Percentiles rank a stretch among this genome's conserved stretches.
Evolutionary conservation across 2,329 filamentous ascomycete species (phyloP).

Genomic region (Talaromyces funiculosus): DNA sequence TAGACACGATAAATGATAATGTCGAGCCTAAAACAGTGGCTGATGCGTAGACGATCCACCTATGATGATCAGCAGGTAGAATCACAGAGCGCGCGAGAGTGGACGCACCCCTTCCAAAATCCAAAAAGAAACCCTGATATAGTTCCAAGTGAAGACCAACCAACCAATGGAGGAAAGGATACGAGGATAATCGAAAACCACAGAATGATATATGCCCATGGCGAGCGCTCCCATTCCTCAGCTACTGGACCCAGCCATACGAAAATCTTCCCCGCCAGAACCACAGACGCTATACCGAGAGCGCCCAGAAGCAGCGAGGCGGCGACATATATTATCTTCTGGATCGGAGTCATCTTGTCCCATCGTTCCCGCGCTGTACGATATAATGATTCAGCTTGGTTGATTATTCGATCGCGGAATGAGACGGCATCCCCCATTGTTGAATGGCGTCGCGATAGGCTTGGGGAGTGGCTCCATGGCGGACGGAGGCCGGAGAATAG

Average conservation of each 20-base stretch:
- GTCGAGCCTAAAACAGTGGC: constrained; percentile 75
- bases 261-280: constrained; percentile 79
- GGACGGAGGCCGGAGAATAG: constrained; percentile 40
- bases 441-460: constrained; percentile 26
- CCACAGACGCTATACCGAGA: constrained; percentile 61
- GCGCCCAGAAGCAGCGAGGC: constrained; percentile 49
- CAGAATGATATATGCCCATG: constrained; percentile 66
- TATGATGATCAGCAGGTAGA: constrained; percentile 31
- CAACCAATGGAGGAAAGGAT: constrained; percentile 80
- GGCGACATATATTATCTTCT: constrained; percentile 55
- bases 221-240: constrained; percentile 67
- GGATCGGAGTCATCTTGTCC: constrained; percentile 44
- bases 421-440: constrained; percentile 23
- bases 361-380: constrained; percentile 30
- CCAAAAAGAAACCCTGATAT: constrained; percentile 67
- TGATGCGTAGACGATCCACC: constrained; percentile 76
- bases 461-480: constrained; percentile 47
- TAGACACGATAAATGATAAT: constrained; percentile 71
- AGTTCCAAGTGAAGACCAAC: constrained; percentile 73
- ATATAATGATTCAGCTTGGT: constrained; percentile 31
- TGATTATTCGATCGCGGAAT: constrained; percentile 36
- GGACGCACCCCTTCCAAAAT: constrained; percentile 62
- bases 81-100: background rate
- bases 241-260: constrained; percentile 66
- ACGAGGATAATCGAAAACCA: constrained; percentile 70